Evolutionary conservation across 768 basidiomycete genomes (phyloP), one percentile per base, ranked within the genome.

Genomic region (Lactarius hengduanensis): DNA sequence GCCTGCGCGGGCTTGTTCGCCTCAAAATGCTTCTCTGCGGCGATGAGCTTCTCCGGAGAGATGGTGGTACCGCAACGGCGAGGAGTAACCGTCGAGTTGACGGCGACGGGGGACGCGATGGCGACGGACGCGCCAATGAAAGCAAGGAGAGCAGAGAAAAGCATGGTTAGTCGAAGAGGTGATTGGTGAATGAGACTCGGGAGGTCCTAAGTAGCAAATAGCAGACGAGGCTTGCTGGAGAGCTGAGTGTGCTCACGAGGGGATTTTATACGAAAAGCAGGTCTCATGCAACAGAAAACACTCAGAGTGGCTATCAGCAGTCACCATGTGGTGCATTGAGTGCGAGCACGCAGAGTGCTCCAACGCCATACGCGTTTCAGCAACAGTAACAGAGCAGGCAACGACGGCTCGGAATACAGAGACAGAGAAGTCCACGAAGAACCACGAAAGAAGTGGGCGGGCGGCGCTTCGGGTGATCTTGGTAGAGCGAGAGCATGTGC

Each of bases 1-100:
- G 65, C 26, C 15, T 62, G 20, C 54, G 74, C 53, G n/a, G 61
- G 70, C 43, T 77, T 76, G 75, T 83, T 76, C 34, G 74, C 76
- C 16, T 71, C 66, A 72, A 82, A 83, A 73, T 81, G 77, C 59
- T 75, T 75, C 74, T 83, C 81, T 47, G 76, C 73, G 2, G 71
- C 72, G 50, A 71, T 70, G 58, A 81, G 62, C 61, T 78, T 64
- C 26, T 75, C 78, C 43, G 76, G 76, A 62, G 75, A 77, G 69
- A 79, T 75, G 65, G 45, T 57, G 26, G 57, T 68, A 9, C 59
- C 58, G 45, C 63, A 59, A 16, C 18, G 20, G 20, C 36, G 43
- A 20, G 10, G 43, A 18, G 4, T 20, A 10, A 54, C 43, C 50
- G 72, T 72, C 18, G 64, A 38, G 60, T 74, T 74, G 64, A 75